phyloP scores from a whole-genome alignment of 495 filamentous ascomycete species.

The Stereocaulon alpinum region DNA sequence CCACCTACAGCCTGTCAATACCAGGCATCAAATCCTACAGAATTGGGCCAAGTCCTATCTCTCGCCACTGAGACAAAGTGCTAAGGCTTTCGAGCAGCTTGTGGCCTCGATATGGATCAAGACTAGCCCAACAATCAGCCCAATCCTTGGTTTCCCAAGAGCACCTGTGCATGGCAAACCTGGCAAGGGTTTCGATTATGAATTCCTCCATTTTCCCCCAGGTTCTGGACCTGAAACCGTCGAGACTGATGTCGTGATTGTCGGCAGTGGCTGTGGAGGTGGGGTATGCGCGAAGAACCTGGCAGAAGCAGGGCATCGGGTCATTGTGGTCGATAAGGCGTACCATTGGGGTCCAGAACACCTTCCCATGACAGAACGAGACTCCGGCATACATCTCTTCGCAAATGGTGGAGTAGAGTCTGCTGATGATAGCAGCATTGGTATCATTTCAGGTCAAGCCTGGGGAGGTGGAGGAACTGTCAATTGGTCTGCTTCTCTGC shows the following conservation, averaged over 20 bases:
- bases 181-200: constrained; percentile 43
- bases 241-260: constrained; percentile 72
- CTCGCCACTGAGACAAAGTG: constrained; percentile 44
- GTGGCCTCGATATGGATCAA: constrained; percentile 49
- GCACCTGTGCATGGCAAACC: constrained; percentile 51
- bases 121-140: constrained; percentile 45
- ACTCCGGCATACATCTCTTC: constrained; percentile 51
- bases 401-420: constrained; percentile 44
- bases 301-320: constrained; percentile 59
- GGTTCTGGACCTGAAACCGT: constrained; percentile 42
- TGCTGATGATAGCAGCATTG: constrained; percentile 54
- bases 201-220: constrained; percentile 42
- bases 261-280: constrained; percentile 85
- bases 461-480: constrained; percentile 85
- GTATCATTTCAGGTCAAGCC: constrained; percentile 54
- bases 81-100: constrained; percentile 45
- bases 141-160: constrained; percentile 52
- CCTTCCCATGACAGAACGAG: constrained; percentile 58
- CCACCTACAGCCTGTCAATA: constrained; percentile 48
- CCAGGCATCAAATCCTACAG: constrained; percentile 51
- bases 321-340: constrained; percentile 75
- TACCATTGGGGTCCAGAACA: constrained; percentile 61
- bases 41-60: constrained; percentile 50
- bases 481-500: constrained; percentile 80
- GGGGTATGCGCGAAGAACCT: constrained; percentile 72